These are phyloP conservation scores for Discostella stelligera DNA, from an alignment of 352 stramenopile genomes.

Conservation along the genomic window DNA sequence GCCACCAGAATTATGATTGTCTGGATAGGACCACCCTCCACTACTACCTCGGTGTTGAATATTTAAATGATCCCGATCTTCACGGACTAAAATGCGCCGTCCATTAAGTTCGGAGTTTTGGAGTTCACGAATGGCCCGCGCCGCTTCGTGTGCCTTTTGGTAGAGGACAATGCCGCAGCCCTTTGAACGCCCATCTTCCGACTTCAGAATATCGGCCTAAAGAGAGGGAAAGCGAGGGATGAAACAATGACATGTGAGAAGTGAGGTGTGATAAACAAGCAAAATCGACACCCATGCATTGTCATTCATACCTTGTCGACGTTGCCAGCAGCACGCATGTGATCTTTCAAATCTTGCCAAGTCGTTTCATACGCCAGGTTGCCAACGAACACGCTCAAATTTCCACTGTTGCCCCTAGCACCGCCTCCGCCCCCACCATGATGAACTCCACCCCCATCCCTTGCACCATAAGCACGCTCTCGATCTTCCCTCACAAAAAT, in stretches of 20 bases:
- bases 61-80: conserved; percentile 84
- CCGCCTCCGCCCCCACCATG: not conserved
- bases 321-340: conserved; percentile 80
- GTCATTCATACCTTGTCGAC: conserved; percentile 62
- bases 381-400: conserved; percentile 77
- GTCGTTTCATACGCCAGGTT: conserved; percentile 75
- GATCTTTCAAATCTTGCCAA: conserved; percentile 85
- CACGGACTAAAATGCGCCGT: conserved; percentile 90
- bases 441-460: conserved; percentile 3
- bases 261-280: not conserved
- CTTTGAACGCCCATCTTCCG: conserved; percentile 87
- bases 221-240: not conserved
- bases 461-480: conserved; percentile 67
- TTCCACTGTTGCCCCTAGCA: conserved; percentile 13
- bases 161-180: conserved; percentile 82
- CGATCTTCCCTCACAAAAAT: conserved; percentile 95
- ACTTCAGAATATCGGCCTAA: conserved; percentile 76
- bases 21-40: too few relatives aligned
- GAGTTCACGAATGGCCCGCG: conserved; percentile 88
- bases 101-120: conserved; percentile 90
- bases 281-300: not conserved
- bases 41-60: too few relatives aligned
- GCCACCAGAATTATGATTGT: too few relatives aligned
- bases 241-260: too few relatives aligned
- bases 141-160: conserved; percentile 83